These are phyloP conservation scores for Martensiomyces pterosporus DNA, from an alignment of 192 early-diverging fungal genomes.

Conservation along the genomic window DNA sequence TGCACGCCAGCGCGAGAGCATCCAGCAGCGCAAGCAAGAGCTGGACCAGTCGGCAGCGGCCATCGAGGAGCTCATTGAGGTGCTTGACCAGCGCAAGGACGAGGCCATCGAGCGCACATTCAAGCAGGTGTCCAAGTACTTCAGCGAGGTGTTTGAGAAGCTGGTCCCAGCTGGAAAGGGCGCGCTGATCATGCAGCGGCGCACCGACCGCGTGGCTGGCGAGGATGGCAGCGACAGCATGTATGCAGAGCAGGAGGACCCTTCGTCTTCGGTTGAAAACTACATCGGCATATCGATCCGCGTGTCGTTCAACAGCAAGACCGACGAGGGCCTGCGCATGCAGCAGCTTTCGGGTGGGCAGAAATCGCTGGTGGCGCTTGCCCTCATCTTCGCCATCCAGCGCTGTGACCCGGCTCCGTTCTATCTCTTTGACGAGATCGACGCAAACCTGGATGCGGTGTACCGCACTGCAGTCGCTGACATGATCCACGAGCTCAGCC, in stretches of 20 bases:
- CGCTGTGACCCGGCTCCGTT: constrained; percentile 98
- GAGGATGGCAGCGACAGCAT: constrained; percentile 44
- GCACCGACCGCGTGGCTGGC: constrained; percentile 49
- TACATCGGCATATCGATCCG: constrained; percentile 89
- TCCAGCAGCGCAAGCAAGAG: constrained; percentile 81
- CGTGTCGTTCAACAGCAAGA: constrained; percentile 91
- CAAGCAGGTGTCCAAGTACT: constrained; percentile 84
- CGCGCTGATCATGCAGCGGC: constrained; percentile 78
- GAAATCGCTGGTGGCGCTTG: constrained; percentile 95
- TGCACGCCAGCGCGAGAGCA: constrained; percentile 80
- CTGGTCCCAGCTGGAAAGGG: constrained; percentile 87
- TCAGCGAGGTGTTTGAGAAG: constrained; percentile 82
- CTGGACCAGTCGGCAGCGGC: constrained; percentile 76
- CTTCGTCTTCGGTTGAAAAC: constrained; percentile 60
- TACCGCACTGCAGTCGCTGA: constrained; percentile 91
- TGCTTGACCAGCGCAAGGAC: constrained; percentile 93
- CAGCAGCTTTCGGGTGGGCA: constrained; percentile 96
- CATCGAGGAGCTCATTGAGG: constrained; percentile 82
- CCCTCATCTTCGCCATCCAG: constrained; percentile 98
- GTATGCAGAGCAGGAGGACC: constrained; percentile 32
- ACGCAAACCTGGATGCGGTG: constrained; percentile 93
- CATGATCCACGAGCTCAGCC: constrained; percentile 88
- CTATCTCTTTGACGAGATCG: constrained; percentile 99
- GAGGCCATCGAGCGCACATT: constrained; percentile 97
- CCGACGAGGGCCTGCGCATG: constrained; percentile 86